A percentile compares a stretch with the other conserved stretches of the same genome.
Evolutionary conservation across 768 basidiomycete genomes (phyloP).

Genomic region (Melanogaster broomeanus): DNA sequence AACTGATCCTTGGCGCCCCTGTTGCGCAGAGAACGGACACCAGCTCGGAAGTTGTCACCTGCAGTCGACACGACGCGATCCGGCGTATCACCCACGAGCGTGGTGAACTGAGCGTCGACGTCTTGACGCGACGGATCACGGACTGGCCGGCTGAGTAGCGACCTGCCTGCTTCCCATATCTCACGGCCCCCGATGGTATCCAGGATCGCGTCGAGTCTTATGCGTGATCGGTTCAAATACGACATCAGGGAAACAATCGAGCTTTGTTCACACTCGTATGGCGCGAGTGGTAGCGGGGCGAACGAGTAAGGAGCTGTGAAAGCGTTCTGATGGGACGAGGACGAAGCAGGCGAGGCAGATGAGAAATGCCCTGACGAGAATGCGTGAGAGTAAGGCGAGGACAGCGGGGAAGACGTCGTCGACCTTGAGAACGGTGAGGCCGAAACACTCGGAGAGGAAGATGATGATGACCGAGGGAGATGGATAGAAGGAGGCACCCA

Average conservation of each 20-base stretch:
- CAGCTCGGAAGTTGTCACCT: slow-evolving; percentile 72
- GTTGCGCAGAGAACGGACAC: slow-evolving; percentile 58
- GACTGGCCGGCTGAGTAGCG: slow-evolving; percentile 48
- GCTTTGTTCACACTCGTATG: slow-evolving; percentile 27
- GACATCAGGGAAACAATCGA: slow-evolving; percentile 27
- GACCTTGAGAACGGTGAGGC: slow-evolving; percentile 36
- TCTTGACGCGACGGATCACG: slow-evolving; percentile 30
- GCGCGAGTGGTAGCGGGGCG: slow-evolving; percentile 26
- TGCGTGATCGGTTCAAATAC: slow-evolving; percentile 27
- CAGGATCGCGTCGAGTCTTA: slow-evolving; percentile 73
- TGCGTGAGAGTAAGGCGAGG: slow-evolving; percentile 28
- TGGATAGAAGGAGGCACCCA: slow-evolving; percentile 29
- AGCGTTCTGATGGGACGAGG: slow-evolving; percentile 23
- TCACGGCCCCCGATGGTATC: slow-evolving; percentile 83
- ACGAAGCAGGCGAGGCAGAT: slow-evolving; percentile 19
- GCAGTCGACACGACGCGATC: slow-evolving; percentile 66
- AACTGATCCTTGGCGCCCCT: slow-evolving; percentile 30
- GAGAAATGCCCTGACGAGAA: slow-evolving; percentile 27
- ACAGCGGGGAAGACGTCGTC: slow-evolving; percentile 30
- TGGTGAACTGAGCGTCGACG: slow-evolving; percentile 65
- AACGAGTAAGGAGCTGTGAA: slow-evolving; percentile 33
- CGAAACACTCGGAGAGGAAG: slow-evolving; percentile 32
- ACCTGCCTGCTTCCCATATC: slow-evolving; percentile 74
- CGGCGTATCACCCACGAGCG: slow-evolving; percentile 72
- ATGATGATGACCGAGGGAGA: slow-evolving; percentile 25